A percentile compares a stretch with the other conserved stretches of the same genome.
Evolutionary conservation across 2,329 filamentous ascomycete genomes (phyloP).

Genomic region (Drechslera avenae): DNA sequence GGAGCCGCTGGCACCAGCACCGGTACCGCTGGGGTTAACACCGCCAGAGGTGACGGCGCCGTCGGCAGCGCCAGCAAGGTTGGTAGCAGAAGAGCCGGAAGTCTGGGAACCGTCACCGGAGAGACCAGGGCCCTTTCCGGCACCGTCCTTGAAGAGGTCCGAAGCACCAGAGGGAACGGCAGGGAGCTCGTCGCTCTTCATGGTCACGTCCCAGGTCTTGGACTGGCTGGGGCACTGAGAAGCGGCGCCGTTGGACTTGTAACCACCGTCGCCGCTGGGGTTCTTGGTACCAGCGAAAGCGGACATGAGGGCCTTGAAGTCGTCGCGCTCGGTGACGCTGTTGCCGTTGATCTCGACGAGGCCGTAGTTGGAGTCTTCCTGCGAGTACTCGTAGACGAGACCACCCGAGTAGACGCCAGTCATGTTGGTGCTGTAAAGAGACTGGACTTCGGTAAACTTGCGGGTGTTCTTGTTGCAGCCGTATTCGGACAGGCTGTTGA

Average conservation of each 20-base stretch:
- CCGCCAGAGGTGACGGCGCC: conserved; percentile 52
- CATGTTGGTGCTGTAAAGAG: conserved; percentile 85
- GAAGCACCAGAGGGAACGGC: conserved; percentile 61
- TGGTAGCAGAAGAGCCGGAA: conserved; percentile 53
- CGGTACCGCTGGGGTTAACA: conserved; percentile 25
- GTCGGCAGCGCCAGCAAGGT: conserved; percentile 56
- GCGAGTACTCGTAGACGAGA: conserved; percentile 92
- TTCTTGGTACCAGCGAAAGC: conserved; percentile 57
- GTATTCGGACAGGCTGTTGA: conserved; percentile 77
- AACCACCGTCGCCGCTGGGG: conserved; percentile 63
- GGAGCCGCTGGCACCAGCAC: conserved; percentile 24
- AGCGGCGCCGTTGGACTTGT: conserved; percentile 59
- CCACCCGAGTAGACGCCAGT: conserved; percentile 90
- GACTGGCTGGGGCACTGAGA: conserved; percentile 61
- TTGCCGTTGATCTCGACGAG: conserved; percentile 69
- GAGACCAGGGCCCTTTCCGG: conserved; percentile 63
- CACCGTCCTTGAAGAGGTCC: conserved; percentile 63
- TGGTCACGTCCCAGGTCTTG: conserved; percentile 61
- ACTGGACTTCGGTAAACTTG: conserved; percentile 76
- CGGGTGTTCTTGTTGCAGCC: conserved; percentile 86
- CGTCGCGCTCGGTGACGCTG: conserved; percentile 62
- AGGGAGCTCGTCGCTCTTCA: conserved; percentile 57
- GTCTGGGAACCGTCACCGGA: conserved; percentile 61
- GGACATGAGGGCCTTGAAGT: conserved; percentile 65
- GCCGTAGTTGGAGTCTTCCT: conserved; percentile 70